Base-by-base conservation (phyloP, 345 rosid species). In the Eucalyptus erythrocorys region DNA sequence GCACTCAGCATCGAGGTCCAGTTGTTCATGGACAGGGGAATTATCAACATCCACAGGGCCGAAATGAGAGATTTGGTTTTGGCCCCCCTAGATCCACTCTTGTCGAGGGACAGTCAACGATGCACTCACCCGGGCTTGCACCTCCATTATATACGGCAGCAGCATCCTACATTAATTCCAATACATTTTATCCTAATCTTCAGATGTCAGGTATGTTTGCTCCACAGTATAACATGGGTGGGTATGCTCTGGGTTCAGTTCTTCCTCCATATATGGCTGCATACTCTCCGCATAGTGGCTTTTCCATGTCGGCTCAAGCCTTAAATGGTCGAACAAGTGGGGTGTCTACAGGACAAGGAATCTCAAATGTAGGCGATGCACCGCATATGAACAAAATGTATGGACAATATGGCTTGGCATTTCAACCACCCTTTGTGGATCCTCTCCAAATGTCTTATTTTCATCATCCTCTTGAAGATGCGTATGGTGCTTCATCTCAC, bases 391-490 rank as follows among this genome's bases (percentile, higher is more conserved):
- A 89, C 87, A 94, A 92, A 90, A 87, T 92, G 49, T 95, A 94
- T 86, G 95, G 93, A 85, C 96, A 94, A 26, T 95, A 92, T 43
- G 94, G 93, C 57, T 64, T 93, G 76, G 86, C 92, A 89, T 50
- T 91, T 88, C 97, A 93, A 89, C 94, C 97, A 87, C 87, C 96
- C 84, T 92, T 92, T 80, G 88, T 93, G 80, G 97, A 95, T 94
- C 97, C 97, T 45, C 88, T 92, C 90, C 97, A 96, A 43, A 80
- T 95, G 94, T 97, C 93, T 32, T 96, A 95, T 92, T 93, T 92
- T 88, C 98, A 95, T 85, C 97, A 95, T 88, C 90, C 95, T 89
- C 92, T 92, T 90, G 95, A 94, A 80, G 95, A 93, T 76, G 82
- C 87, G 2, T 94, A 89, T 61, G 90, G 92, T 93, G 91, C 93